Percentiles rank a stretch among this genome's conserved stretches.
Conservation (phyloP, 2,329 filamentous ascomycete genomes). For the Gnomoniopsis sp. region DNA sequence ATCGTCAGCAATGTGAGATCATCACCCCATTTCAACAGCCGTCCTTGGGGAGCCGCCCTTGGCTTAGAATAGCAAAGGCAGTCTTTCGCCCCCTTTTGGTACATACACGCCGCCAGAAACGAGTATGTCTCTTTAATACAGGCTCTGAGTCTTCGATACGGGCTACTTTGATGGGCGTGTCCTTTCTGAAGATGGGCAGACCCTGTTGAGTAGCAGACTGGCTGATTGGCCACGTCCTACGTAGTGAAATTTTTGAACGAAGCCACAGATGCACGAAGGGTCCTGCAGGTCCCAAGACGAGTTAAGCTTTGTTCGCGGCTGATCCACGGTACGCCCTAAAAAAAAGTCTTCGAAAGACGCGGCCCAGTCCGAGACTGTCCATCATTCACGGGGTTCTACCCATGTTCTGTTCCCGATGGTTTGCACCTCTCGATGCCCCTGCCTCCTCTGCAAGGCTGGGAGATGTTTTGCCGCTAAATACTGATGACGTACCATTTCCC, state of each 20-base stretch:
- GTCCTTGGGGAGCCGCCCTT: no score
- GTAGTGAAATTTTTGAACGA: not conserved
- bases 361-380: not conserved
- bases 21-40: not conserved
- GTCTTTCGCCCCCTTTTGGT: no score
- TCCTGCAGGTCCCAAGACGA: not conserved
- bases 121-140: no score
- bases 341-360: not conserved
- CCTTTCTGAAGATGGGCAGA: no score
- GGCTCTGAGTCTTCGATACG: no score
- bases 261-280: not conserved
- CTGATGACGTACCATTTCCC: not conserved
- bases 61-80: no score
- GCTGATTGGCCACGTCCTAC: no score
- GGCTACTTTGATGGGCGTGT: no score
- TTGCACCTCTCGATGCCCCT: not conserved
- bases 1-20: not conserved
- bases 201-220: no score
- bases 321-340: no score
- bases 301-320: no score
- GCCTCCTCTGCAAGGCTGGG: not conserved
- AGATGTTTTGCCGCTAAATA: not conserved
- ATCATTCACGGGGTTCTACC: not conserved
- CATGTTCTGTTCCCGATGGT: not conserved
- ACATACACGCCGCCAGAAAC: no score